These are phyloP conservation scores for Linnemannia schmuckeri DNA, from an alignment of 192 early-diverging fungal species.

Conservation along the genomic window DNA sequence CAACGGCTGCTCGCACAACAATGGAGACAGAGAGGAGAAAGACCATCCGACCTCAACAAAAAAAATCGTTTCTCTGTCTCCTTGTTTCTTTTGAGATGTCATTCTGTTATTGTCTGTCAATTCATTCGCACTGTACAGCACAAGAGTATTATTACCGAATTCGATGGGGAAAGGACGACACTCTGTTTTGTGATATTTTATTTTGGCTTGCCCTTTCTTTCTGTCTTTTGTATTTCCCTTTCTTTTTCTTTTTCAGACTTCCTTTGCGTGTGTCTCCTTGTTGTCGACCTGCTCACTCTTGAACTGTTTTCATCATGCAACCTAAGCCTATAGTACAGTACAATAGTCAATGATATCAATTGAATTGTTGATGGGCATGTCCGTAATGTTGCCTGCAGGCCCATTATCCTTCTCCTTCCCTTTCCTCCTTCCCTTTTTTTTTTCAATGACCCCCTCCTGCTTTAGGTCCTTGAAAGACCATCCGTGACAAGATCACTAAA, in stretches of 20 bases:
- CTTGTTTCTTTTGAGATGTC: not conserved
- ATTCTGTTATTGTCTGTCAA: not conserved
- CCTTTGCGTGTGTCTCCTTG: not conserved
- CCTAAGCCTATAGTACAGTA: not conserved
- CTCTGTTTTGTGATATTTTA: not conserved
- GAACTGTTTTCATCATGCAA: constrained; percentile 15
- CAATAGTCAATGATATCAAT: too few relatives aligned
- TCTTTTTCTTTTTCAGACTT: not conserved
- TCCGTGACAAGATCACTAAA: constrained; percentile 1
- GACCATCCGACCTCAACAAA: not conserved
- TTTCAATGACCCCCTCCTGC: not conserved
- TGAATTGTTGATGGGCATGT: not conserved
- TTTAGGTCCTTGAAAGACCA: not conserved
- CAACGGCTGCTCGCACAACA: constrained; percentile 16
- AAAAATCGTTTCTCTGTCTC: constrained; percentile 12
- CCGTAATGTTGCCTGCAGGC: not conserved
- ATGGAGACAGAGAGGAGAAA: not conserved
- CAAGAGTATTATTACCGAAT: not conserved
- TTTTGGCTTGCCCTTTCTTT: not conserved
- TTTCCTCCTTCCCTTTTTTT: not conserved
- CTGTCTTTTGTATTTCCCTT: not conserved
- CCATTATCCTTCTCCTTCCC: not conserved
- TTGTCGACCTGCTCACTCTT: not conserved
- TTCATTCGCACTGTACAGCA: not conserved
- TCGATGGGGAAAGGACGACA: not conserved